A percentile compares a stretch with the other conserved stretches of the same genome.
phyloP scores from a whole-genome alignment of 768 basidiomycete genomes.

The Amanita jacksonii region DNA sequence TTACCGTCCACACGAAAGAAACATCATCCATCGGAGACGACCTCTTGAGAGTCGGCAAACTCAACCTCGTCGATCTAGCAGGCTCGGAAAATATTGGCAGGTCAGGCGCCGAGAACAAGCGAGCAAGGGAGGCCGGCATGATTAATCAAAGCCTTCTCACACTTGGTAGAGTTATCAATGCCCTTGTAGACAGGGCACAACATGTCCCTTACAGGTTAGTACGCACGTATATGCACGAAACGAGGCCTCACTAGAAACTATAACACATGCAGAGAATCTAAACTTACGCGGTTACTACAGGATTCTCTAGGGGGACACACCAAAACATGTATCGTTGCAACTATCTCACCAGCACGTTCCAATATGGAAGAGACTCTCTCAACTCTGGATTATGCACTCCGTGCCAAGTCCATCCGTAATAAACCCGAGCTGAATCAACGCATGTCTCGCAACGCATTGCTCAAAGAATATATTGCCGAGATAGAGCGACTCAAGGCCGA shows the following conservation, averaged over 20 bases:
- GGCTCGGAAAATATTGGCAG: constrained; percentile 97
- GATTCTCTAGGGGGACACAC: constrained; percentile 97
- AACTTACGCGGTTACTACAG: constrained; percentile 94
- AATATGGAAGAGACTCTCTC: constrained; percentile 97
- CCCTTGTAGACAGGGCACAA: constrained; percentile 81
- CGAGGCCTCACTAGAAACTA: constrained; percentile 1
- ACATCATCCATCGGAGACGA: constrained; percentile 72
- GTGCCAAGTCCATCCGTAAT: constrained; percentile 92
- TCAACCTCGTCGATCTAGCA: constrained; percentile 95
- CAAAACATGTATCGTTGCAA: constrained; percentile 97
- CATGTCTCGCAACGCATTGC: constrained; percentile 82
- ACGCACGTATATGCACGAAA: not conserved
- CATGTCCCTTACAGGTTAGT: constrained; percentile 91
- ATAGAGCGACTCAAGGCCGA: constrained; percentile 91
- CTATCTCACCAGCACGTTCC: constrained; percentile 85
- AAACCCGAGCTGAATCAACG: constrained; percentile 93
- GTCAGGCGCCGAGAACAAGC: constrained; percentile 89
- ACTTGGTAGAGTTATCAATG: constrained; percentile 95
- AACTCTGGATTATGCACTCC: constrained; percentile 92
- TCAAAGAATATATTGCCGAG: constrained; percentile 91
- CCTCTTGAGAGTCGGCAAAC: constrained; percentile 84
- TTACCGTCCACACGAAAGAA: constrained; percentile 90
- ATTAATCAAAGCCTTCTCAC: constrained; percentile 96
- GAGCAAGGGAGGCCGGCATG: constrained; percentile 96
- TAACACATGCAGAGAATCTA: constrained; percentile 64